Evolutionary conservation across 352 stramenopile genomes (phyloP), one percentile per base, ranked within the genome.

Genomic region (Phytophthora uliginosa): DNA sequence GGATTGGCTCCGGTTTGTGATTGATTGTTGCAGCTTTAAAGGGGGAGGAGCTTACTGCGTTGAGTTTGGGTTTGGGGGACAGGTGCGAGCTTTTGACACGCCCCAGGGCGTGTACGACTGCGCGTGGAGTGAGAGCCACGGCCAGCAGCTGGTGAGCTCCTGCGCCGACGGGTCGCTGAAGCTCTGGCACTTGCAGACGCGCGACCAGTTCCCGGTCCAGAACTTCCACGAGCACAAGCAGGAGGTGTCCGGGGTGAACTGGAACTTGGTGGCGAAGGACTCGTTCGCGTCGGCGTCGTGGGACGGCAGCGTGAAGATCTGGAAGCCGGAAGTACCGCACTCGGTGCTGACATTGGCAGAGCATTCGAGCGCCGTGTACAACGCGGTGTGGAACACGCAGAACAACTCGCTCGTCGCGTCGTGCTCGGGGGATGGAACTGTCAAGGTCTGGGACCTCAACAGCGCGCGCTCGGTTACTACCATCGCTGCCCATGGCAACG

Each of bases 21-120:
- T 31, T 31, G 4, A 0, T 18, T 9, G 31, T 70, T 55, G 7
- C 9, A 33, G 33, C 26, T 18, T 22, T 61, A 22, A 36, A 28
- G 38, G 20, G 5, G 42, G 15, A 47, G 36, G 1, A 0, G 42
- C 8, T 61, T 20, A 70, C 48, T 18, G 28, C 18, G 17, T 42
- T 33, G 13, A 45, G 20, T 34, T 8, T 42, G 38, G 20, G 36
- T 38, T 51, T 38, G 55, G 52, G 20, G 1, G 50, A 26, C 52
- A 97, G 89, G 57, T 95, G 18, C 90, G 93, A 56, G 88, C 81
- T 56, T 98, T 98, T 78, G 90, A 98, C 59, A 98, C 93, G 6
- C 82, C 91, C 4, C 86, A 97, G 38, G 93, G 92, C 22, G 81
- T 98, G 17, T 98, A 96, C 73, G 91, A 98, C 77, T 97, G 90